phyloP scores from a whole-genome alignment of 495 filamentous ascomycete species.

The Chaetomium fimeti region DNA sequence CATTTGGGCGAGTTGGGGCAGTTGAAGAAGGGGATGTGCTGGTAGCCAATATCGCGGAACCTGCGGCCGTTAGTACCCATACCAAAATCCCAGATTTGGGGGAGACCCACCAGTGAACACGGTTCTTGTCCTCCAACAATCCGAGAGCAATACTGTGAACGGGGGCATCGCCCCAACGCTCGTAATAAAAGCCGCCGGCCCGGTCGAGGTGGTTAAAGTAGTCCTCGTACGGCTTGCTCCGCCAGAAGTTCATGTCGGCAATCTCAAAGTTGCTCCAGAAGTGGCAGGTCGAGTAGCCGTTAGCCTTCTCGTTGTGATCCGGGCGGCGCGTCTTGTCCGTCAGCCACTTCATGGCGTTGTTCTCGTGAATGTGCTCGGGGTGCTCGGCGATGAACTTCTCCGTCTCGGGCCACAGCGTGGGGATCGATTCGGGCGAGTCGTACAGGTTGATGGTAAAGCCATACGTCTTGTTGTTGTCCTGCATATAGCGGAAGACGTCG shows the following conservation, averaged over 20 bases:
- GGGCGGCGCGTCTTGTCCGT: constrained; percentile 74
- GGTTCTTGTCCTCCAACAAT: constrained; percentile 83
- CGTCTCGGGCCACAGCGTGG: constrained; percentile 93
- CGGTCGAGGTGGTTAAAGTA: constrained; percentile 97
- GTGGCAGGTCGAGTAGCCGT: constrained; percentile 98
- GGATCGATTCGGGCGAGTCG: constrained; percentile 81
- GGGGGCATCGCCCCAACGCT: constrained; percentile 97
- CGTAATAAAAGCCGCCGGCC: constrained; percentile 97
- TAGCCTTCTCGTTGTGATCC: constrained; percentile 71
- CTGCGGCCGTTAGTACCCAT: constrained; percentile 45
- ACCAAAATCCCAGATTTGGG: neutral
- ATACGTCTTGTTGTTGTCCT: constrained; percentile 96
- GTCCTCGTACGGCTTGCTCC: constrained; percentile 83
- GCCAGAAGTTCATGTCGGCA: constrained; percentile 92
- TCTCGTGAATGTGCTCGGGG: constrained; percentile 73
- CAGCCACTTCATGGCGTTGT: constrained; percentile 87
- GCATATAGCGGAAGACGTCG: constrained; percentile 98
- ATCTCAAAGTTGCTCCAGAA: constrained; percentile 99
- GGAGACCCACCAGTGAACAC: constrained; percentile 84
- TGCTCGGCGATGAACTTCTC: constrained; percentile 82
- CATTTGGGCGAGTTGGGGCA: constrained; percentile 97
- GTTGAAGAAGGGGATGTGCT: constrained; percentile 98
- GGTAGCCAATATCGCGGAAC: constrained; percentile 99
- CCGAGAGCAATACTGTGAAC: constrained; percentile 96
- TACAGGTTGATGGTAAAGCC: constrained; percentile 98